Evolutionary conservation across 345 rosid species (phyloP), one percentile per base, ranked within the genome.

Genomic region (Lumnitzera littorea): DNA sequence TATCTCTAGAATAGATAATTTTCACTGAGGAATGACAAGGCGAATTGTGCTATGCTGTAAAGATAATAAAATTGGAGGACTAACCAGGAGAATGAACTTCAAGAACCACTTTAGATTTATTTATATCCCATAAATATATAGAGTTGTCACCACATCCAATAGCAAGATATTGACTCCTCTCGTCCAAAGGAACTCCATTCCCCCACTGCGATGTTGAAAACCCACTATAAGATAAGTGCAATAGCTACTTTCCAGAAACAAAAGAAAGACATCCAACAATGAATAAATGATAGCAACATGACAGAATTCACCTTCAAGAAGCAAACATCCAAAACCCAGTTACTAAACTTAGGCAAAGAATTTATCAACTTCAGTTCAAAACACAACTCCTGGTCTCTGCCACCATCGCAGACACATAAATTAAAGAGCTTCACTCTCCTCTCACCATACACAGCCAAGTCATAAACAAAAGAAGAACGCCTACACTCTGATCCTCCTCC

Each of bases 121-220:
- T 63, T 14, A 78, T 57, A 70, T 88, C 75, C 99, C 96, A 90
- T 46, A 90, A 29, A 63, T 53, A 70, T 29, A 94, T 53, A 56
- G 91, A 88, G 69, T 94, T 94, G 74, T 90, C 84, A 62, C 95
- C 83, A 51, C 95, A 84, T 31, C 99, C 96, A 51, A 94, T 70
- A 43, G 89, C 99, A 66, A 94, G 67, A 72, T 74, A 74, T 60
- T 62, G 67, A 29, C 76, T 53, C 46, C 53, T 78, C 59, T 72
- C 70, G 48, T 70, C 55, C 55, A 66, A 62, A 52, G 67, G 52
- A 12, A 17, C 56, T 61, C 24, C 69, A 70, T 66, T 53, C 55
- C 61, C 76, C 87, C 81, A 50, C 56, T 20, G 66, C 60, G 69
- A 67, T 68, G n/a, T 62, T 43, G 16, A 56, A 41, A 15, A 48